These are phyloP conservation scores for Smithsoniella earleae DNA, from an alignment of 163 green algal species.

Conservation along the genomic window DNA sequence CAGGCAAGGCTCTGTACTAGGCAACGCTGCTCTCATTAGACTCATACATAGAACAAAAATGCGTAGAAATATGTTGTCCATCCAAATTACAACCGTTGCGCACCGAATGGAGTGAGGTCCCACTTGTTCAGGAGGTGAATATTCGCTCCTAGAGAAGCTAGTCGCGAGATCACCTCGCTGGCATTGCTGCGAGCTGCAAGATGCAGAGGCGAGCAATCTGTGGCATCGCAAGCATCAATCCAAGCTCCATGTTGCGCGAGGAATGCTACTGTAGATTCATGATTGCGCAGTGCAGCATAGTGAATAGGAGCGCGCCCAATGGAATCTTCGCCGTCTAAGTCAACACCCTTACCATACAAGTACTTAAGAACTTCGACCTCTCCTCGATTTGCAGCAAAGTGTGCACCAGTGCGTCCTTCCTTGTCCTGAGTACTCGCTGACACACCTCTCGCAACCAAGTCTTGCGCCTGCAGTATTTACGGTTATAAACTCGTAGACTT, in stretches of 20 bases:
- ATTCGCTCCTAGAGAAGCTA: slow-evolving; percentile 6
- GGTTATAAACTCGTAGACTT: too few relatives aligned
- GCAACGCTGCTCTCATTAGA: too few relatives aligned
- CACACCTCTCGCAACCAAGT: neutral
- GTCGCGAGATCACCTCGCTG: neutral
- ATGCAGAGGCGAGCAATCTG: slow-evolving; percentile 27
- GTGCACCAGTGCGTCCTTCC: neutral
- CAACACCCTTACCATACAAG: neutral
- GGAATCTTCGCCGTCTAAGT: slow-evolving; percentile 1
- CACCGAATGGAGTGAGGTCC: slow-evolving; percentile 13
- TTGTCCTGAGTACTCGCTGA: neutral
- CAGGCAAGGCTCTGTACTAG: too few relatives aligned
- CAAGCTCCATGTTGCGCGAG: slow-evolving; percentile 3
- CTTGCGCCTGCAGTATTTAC: neutral
- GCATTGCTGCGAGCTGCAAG: slow-evolving; percentile 12
- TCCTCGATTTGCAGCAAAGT: slow-evolving; percentile 19
- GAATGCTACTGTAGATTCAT: slow-evolving; percentile 15
- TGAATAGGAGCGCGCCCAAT: neutral
- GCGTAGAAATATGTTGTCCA: too few relatives aligned
- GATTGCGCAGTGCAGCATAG: slow-evolving; percentile 7
- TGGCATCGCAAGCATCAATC: slow-evolving; percentile 20
- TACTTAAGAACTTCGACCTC: slow-evolving; percentile 17
- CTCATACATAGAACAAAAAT: too few relatives aligned
- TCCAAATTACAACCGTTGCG: too few relatives aligned
- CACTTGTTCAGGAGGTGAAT: neutral